Conservation (phyloP, 345 rosid species). For the Moricandia moricandioides region DNA sequence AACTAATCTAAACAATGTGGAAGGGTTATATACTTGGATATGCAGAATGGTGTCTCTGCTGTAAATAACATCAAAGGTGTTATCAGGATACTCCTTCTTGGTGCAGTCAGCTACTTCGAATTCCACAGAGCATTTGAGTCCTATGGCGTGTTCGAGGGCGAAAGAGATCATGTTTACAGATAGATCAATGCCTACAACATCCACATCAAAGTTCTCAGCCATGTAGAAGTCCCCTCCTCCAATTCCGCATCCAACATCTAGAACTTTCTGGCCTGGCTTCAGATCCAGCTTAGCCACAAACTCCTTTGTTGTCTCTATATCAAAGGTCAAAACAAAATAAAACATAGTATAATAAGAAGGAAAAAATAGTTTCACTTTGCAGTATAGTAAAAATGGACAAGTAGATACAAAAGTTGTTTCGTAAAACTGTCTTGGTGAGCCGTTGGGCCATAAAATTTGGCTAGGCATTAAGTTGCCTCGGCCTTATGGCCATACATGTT, state of each 20-base stretch:
- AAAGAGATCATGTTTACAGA: conserved; percentile 91
- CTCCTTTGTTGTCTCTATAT: conserved; percentile 92
- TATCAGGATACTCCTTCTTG: conserved; percentile 70
- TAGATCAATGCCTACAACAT: conserved; percentile 92
- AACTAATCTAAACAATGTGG: not conserved
- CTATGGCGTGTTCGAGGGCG: conserved; percentile 92
- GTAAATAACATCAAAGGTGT: conserved; percentile 88
- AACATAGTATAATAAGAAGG: not conserved
- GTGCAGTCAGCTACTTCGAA: conserved; percentile 99
- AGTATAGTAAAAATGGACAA: not conserved
- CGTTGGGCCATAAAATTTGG: too few relatives aligned
- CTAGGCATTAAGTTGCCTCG: too few relatives aligned
- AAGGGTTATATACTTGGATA: conserved; percentile 59
- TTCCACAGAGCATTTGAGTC: conserved; percentile 80
- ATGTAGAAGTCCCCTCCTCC: conserved; percentile 99
- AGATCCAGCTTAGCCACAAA: conserved; percentile 84
- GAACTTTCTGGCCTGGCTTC: conserved; percentile 88
- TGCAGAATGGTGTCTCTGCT: conserved; percentile 96
- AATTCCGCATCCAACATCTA: conserved; percentile 98
- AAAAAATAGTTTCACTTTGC: conserved; percentile 15
- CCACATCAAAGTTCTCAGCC: conserved; percentile 83
- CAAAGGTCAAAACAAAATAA: conserved; percentile 13
- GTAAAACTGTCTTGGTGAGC: too few relatives aligned
- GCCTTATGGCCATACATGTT: too few relatives aligned
- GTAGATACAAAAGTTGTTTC: too few relatives aligned